Conservation (phyloP, 1,284 basidiomycete species). For the Hemileia vastatrix region DNA sequence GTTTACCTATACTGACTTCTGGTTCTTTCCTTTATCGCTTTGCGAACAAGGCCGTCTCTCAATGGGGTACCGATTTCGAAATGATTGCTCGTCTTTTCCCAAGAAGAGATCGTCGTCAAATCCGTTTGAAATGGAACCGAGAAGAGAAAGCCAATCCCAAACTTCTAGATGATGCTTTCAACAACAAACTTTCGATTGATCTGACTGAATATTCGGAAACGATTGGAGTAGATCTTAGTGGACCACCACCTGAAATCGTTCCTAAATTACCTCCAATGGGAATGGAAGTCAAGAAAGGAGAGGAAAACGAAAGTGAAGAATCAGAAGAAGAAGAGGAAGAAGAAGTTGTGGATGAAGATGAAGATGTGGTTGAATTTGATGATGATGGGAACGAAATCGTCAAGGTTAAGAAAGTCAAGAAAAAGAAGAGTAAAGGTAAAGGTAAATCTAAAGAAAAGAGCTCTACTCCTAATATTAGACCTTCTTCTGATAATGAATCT, state of each 20-base stretch:
- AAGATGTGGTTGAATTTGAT: constrained; percentile 28
- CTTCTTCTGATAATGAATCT: neutral
- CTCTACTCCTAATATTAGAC: neutral
- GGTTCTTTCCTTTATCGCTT: neutral
- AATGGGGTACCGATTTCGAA: constrained; percentile 86
- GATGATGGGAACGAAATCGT: constrained; percentile 30
- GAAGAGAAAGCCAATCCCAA: constrained; percentile 54
- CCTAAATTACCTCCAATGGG: constrained; percentile 13
- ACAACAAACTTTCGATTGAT: constrained; percentile 34
- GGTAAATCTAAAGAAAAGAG: constrained; percentile 18
- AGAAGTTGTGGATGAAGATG: neutral
- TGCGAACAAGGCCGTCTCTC: constrained; percentile 59
- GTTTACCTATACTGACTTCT: constrained; percentile 1
- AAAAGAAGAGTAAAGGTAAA: constrained; percentile 24
- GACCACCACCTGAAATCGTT: constrained; percentile 18
- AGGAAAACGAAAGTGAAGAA: constrained; percentile 20
- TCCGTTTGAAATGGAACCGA: constrained; percentile 79
- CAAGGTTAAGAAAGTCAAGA: constrained; percentile 25
- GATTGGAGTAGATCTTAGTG: constrained; percentile 11
- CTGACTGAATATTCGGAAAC: constrained; percentile 35
- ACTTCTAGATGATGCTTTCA: constrained; percentile 35
- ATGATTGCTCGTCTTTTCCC: constrained; percentile 75
- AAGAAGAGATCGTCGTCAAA: constrained; percentile 71
- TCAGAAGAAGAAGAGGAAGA: neutral
- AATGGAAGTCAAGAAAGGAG: constrained; percentile 24